phyloP scores from a whole-genome alignment of 768 basidiomycete genomes.

The Russula vinacea region DNA sequence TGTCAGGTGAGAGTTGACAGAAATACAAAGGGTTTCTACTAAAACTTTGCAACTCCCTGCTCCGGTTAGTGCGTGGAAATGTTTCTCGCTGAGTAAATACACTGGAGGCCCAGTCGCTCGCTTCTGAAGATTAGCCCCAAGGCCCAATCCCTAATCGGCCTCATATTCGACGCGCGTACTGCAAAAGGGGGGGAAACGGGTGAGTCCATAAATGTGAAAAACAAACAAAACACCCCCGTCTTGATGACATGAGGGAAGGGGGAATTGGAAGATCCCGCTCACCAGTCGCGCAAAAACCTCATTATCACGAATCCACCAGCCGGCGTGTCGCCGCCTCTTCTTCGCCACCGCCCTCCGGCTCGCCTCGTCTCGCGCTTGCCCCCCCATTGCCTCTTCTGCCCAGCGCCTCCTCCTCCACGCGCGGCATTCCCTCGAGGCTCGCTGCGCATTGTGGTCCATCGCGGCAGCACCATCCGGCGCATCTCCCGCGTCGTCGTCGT shows the following conservation, averaged over 20 bases:
- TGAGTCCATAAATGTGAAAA: neutral
- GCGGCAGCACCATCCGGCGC: too few relatives aligned
- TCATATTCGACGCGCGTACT: constrained; percentile 2
- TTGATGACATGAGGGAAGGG: neutral
- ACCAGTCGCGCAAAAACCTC: constrained; percentile 12
- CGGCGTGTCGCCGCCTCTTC: constrained; percentile 10
- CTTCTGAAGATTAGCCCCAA: neutral
- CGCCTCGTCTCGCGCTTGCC: neutral
- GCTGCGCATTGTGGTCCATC: neutral
- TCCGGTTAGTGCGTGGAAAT: neutral
- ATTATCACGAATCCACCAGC: constrained; percentile 16
- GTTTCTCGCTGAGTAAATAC: neutral
- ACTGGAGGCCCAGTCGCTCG: neutral
- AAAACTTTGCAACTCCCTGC: too few relatives aligned
- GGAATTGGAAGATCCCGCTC: neutral
- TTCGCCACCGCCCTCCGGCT: neutral
- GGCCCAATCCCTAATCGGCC: neutral
- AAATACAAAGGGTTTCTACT: too few relatives aligned
- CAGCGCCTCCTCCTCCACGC: constrained; percentile 10
- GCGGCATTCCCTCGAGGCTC: constrained; percentile 6
- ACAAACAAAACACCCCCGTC: too few relatives aligned
- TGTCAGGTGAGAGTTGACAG: too few relatives aligned
- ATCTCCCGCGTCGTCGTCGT: too few relatives aligned
- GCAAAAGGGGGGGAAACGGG: neutral
- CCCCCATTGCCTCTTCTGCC: neutral